These are phyloP conservation scores for Aspergillus jensenii DNA, from an alignment of 2,329 filamentous ascomycete species.

Conservation along the genomic window DNA sequence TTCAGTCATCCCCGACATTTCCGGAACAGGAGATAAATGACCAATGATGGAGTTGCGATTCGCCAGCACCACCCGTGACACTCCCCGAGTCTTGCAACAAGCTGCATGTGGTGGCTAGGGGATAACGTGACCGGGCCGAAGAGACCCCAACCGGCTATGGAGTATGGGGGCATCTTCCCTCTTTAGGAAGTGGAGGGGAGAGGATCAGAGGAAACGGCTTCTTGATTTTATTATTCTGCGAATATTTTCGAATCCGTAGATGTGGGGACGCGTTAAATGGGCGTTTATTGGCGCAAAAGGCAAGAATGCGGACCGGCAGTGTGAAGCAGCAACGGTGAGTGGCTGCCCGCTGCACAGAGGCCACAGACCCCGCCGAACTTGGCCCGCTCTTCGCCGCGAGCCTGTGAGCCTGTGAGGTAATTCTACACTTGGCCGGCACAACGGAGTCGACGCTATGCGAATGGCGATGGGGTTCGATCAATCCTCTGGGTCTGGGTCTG, in stretches of 20 bases:
- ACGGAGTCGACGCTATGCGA: not conserved
- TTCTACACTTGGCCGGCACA: conserved; percentile 10
- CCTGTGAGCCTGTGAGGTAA: conserved; percentile 8
- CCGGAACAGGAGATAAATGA: not conserved
- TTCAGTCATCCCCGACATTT: not conserved
- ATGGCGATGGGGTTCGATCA: not conserved
- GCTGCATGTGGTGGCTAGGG: conserved; percentile 12
- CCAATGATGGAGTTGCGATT: conserved; percentile 10
- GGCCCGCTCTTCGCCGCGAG: conserved; percentile 15
- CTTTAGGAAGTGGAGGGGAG: not conserved
- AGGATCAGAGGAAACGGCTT: conserved; percentile 12
- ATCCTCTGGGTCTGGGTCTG: not conserved
- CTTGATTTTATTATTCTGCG: conserved; percentile 1
- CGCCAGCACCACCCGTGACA: not conserved
- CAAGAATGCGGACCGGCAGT: conserved; percentile 3
- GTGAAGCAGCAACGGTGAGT: conserved; percentile 15
- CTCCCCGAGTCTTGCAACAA: not conserved
- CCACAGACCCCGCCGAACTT: conserved; percentile 19
- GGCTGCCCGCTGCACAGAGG: conserved; percentile 4
- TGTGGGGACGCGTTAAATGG: not conserved
- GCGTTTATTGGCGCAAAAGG: not conserved
- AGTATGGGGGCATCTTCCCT: not conserved
- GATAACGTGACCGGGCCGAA: conserved; percentile 31
- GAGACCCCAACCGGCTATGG: conserved; percentile 8
- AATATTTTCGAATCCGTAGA: not conserved